These are phyloP conservation scores for Naumovozyma dairenensis DNA, from an alignment of 805 yeast species.

Conservation along the genomic window DNA sequence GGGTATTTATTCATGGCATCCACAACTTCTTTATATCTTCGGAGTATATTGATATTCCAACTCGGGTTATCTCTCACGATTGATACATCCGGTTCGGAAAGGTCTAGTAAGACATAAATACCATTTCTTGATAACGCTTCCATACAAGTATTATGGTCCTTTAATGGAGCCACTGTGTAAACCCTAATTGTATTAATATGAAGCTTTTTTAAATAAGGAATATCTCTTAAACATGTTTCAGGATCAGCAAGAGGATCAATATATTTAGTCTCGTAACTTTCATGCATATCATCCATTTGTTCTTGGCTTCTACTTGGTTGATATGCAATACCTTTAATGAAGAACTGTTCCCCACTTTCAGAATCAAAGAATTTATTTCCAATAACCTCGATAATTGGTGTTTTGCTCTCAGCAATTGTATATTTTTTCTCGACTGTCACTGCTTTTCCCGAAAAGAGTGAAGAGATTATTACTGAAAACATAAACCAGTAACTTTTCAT, in stretches of 20 bases:
- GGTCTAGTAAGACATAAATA: slow-evolving; percentile 82
- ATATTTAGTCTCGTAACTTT: slow-evolving; percentile 22
- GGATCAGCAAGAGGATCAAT: slow-evolving; percentile 75
- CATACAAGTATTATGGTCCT: slow-evolving; percentile 74
- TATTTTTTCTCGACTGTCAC: too few species aligned
- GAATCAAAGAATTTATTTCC: slow-evolving; percentile 74
- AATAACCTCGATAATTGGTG: slow-evolving; percentile 42
- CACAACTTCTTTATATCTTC: slow-evolving; percentile 73
- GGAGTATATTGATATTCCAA: slow-evolving; percentile 64
- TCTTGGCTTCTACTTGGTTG: slow-evolving; percentile 48
- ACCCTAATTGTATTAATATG: slow-evolving; percentile 76
- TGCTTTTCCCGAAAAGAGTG: too few species aligned
- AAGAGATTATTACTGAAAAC: too few species aligned
- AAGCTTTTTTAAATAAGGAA: slow-evolving; percentile 61
- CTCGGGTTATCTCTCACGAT: slow-evolving; percentile 67
- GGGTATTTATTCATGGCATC: slow-evolving; percentile 69
- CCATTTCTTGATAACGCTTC: slow-evolving; percentile 67
- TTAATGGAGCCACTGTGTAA: slow-evolving; percentile 68
- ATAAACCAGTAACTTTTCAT: too few species aligned
- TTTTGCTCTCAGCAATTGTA: too few species aligned
- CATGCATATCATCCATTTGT: slow-evolving; percentile 23
- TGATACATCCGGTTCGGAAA: slow-evolving; percentile 75
- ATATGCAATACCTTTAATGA: slow-evolving; percentile 80
- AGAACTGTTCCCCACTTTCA: slow-evolving; percentile 70
- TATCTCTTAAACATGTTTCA: slow-evolving; percentile 65